phyloP scores from a whole-genome alignment of 2,329 filamentous ascomycete genomes.

The Verticillium tricorpus region DNA sequence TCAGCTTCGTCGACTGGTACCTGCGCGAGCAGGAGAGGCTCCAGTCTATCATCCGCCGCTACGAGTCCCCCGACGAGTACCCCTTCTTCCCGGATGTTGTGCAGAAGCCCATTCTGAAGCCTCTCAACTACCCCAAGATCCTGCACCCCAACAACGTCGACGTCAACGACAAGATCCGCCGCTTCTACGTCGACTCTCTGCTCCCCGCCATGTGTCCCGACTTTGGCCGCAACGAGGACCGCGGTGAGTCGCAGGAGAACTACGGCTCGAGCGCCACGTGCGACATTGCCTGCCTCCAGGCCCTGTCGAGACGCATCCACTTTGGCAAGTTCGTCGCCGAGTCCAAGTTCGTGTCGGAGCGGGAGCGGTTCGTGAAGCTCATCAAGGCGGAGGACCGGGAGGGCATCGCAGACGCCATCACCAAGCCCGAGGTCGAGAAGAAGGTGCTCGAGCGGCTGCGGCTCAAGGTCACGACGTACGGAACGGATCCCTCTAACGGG shows the following conservation, averaged over 20 bases:
- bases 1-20: conserved; percentile 93
- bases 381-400: conserved; percentile 77
- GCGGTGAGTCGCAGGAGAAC: conserved; percentile 85
- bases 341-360: conserved; percentile 83
- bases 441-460: conserved; percentile 83
- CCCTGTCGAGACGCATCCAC: conserved; percentile 85
- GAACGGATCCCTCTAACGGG: conserved; percentile 72
- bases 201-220: conserved; percentile 79
- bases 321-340: conserved; percentile 99
- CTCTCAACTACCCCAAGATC: conserved; percentile 82
- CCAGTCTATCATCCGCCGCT: conserved; percentile 90
- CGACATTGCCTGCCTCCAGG: conserved; percentile 86
- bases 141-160: conserved; percentile 86
- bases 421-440: conserved; percentile 79
- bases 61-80: conserved; percentile 94
- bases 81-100: conserved; percentile 88
- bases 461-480: conserved; percentile 90
- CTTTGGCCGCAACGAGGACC: conserved; percentile 65
- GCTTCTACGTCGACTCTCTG: conserved; percentile 77
- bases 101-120: conserved; percentile 76
- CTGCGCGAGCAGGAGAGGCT: conserved; percentile 84
- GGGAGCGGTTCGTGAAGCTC: conserved; percentile 72
- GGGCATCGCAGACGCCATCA: conserved; percentile 86
- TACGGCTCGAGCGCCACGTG: conserved; percentile 90
- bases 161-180: conserved; percentile 82